Evolutionary conservation across 108 stramenopile species (phyloP).

Genomic region (Stephanodiscus minutulus): DNA sequence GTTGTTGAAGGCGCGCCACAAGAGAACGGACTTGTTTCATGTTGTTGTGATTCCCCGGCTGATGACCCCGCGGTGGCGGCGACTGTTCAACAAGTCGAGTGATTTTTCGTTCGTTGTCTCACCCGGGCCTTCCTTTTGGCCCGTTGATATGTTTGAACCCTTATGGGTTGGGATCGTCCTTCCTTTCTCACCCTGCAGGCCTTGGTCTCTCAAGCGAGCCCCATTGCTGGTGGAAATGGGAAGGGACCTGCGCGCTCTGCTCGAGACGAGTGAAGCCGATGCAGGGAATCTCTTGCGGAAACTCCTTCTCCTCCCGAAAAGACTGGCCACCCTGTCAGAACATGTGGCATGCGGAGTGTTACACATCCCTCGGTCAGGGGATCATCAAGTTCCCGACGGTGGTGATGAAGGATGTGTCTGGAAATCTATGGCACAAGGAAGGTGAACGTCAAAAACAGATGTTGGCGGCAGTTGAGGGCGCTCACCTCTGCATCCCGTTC

Average conservation of each 20-base stretch:
- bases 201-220: constrained; percentile 25
- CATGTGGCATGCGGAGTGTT: constrained; percentile 23
- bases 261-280: neutral
- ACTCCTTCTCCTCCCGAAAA: constrained; percentile 6
- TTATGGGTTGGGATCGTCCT: constrained; percentile 30
- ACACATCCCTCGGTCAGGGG: constrained; percentile 15
- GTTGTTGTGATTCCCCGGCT: constrained; percentile 19
- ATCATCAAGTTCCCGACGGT: neutral
- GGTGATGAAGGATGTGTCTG: neutral
- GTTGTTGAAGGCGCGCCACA: constrained; percentile 34
- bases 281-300: constrained; percentile 38
- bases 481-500: constrained; percentile 45
- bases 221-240: constrained; percentile 29
- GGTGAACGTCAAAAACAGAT: neutral
- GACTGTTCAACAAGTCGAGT: constrained; percentile 13
- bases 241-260: constrained; percentile 14
- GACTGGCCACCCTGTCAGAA: constrained; percentile 8
- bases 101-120: constrained; percentile 9
- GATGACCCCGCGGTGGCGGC: constrained; percentile 7
- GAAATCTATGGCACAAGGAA: constrained; percentile 16
- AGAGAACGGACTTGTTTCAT: constrained; percentile 17
- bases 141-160: constrained; percentile 31
- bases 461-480: constrained; percentile 14
- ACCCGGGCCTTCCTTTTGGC: constrained; percentile 21
- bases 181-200: constrained; percentile 30